phyloP scores from a whole-genome alignment of 768 basidiomycete species.

The Rhizopogon salebrosus region DNA sequence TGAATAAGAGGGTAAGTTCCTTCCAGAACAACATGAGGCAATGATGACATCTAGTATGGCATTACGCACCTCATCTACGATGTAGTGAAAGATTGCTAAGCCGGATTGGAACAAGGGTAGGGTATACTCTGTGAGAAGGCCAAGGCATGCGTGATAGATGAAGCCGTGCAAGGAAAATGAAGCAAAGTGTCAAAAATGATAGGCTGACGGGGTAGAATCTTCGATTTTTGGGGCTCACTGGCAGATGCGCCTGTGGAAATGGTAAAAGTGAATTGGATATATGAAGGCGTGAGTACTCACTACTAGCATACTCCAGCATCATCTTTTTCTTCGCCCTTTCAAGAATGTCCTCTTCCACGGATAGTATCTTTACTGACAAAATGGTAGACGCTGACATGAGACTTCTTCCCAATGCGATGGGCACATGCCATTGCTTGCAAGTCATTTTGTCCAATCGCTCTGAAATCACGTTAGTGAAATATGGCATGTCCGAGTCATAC shows the following conservation, averaged over 20 bases:
- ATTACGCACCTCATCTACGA: no score
- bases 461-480: conserved; percentile 27
- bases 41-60: no score
- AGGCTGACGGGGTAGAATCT: no score
- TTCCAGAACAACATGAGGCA: no score
- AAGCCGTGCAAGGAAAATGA: no score
- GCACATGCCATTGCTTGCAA: conserved; percentile 99
- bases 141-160: no score
- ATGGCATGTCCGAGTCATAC: not conserved
- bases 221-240: conserved; percentile 77
- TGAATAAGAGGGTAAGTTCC: no score
- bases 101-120: no score
- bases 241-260: conserved; percentile 72
- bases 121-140: no score
- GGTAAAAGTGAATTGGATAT: conserved; percentile 4
- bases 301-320: conserved; percentile 99
- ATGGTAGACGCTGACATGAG: conserved; percentile 96
- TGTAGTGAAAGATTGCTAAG: no score
- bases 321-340: conserved; percentile 99
- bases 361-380: conserved; percentile 99
- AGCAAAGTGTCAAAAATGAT: no score
- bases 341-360: conserved; percentile 98
- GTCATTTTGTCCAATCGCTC: conserved; percentile 99
- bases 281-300: conserved; percentile 51
- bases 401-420: conserved; percentile 98